These are phyloP conservation scores for Populus davidiana DNA, from an alignment of 345 rosid species.

Conservation along the genomic window DNA sequence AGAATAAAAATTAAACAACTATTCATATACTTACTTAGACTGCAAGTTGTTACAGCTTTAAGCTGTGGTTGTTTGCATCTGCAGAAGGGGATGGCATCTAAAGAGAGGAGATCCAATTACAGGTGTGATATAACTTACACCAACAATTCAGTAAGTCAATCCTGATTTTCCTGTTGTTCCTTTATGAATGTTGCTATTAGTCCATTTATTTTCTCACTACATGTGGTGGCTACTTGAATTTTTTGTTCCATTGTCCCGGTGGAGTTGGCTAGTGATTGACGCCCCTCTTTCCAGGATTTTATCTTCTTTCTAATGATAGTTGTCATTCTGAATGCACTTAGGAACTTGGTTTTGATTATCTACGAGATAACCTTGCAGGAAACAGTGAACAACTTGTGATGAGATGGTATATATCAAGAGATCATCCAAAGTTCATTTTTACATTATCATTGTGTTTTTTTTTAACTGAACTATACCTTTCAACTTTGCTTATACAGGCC, in stretches of 20 bases:
- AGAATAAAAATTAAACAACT: background rate
- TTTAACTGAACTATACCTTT: conserved; percentile 10
- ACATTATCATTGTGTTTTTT: background rate
- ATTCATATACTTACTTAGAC: background rate
- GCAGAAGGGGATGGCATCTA: conserved; percentile 78
- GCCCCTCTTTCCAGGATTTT: conserved; percentile 5
- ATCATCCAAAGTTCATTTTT: conserved; percentile 12
- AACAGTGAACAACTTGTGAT: conserved; percentile 80
- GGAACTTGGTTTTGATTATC: conserved; percentile 99
- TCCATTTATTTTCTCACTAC: conserved; percentile 4
- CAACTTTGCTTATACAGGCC: conserved; percentile 58
- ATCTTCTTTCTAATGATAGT: conserved; percentile 8
- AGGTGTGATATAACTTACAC: conserved; percentile 89
- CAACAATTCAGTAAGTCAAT: conserved; percentile 71
- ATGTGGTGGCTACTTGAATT: conserved; percentile 1
- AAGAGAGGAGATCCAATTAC: conserved; percentile 78
- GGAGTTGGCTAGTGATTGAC: conserved; percentile 2
- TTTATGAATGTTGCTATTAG: background rate
- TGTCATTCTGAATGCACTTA: conserved; percentile 33
- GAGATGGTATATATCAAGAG: conserved; percentile 67
- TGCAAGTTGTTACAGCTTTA: conserved; percentile 7
- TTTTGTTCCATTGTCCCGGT: conserved; percentile 2
- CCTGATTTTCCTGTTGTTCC: conserved; percentile 16
- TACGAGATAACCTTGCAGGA: conserved; percentile 89
- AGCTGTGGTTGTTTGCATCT: conserved; percentile 21